These are phyloP conservation scores for Psilocybe mexicana DNA, from an alignment of 1,284 basidiomycete genomes.

Conservation along the genomic window DNA sequence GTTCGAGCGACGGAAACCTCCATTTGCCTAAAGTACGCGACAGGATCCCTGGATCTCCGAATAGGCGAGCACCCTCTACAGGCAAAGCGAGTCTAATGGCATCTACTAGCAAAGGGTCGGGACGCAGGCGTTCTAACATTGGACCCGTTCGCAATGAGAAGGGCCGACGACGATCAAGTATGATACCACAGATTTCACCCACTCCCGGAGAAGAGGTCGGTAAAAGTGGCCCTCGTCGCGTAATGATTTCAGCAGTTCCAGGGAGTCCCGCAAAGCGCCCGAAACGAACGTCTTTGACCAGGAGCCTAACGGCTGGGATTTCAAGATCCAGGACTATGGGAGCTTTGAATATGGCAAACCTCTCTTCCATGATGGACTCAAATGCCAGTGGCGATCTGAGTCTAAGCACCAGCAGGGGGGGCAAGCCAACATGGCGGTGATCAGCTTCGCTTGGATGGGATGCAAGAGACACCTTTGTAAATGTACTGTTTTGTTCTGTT, in stretches of 20 bases:
- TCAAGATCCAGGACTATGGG: slow-evolving; percentile 29
- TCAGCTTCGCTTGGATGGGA: slow-evolving; percentile 6
- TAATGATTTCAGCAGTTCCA: slow-evolving; percentile 32
- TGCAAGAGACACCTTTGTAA: slow-evolving; percentile 13
- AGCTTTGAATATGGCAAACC: slow-evolving; percentile 35
- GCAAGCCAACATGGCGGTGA: slow-evolving; percentile 55
- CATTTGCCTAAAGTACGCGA: slow-evolving; percentile 39
- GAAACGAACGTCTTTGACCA: slow-evolving; percentile 60
- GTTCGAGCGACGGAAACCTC: slow-evolving; percentile 28
- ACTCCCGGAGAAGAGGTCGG: slow-evolving; percentile 30
- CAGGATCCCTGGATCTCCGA: slow-evolving; percentile 41
- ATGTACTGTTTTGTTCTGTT: slow-evolving; percentile 23
- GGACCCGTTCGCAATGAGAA: slow-evolving; percentile 73
- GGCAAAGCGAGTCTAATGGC: slow-evolving; percentile 39
- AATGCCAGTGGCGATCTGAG: slow-evolving; percentile 55
- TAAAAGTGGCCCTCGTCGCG: slow-evolving; percentile 38
- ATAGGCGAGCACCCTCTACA: slow-evolving; percentile 50
- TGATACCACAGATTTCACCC: slow-evolving; percentile 68
- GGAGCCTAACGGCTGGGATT: slow-evolving; percentile 29
- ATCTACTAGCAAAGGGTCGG: slow-evolving; percentile 24
- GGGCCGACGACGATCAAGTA: slow-evolving; percentile 68
- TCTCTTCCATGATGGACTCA: slow-evolving; percentile 44
- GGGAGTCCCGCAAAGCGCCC: slow-evolving; percentile 61
- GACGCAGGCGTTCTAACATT: slow-evolving; percentile 68
- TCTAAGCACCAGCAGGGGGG: slow-evolving; percentile 45